Base-by-base conservation (phyloP, 116 monocot genomes). In the Papilionanthe hybrid region DNA sequence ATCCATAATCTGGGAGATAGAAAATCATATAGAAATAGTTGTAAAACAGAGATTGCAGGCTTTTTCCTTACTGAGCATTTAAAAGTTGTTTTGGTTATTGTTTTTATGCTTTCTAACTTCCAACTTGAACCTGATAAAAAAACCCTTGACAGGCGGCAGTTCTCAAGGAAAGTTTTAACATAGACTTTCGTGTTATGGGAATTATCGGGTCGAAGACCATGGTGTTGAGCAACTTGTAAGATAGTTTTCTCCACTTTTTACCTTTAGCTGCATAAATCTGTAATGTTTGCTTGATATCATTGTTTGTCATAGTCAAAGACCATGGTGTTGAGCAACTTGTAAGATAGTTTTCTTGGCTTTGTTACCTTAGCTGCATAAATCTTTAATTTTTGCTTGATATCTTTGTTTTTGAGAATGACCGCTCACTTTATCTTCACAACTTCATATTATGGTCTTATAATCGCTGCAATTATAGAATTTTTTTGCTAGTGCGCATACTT, bases 111-210 rank as follows among this genome's bases (percentile, higher is more conserved):
- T 69, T 69, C 12, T 69, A 69, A 69, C 28, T 32, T 37, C 37
- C 69, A 37, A 11, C 27, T 63, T 65, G 18, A 50, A 49, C 72
- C 73, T 79, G 32, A 79, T 72, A 56, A 43, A 55, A 30, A 77
- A 72, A 32, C 65, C n/a, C n/a, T 83, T 82, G 77, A 47, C 93
- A 98, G 98, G 88, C 91, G 47, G 94, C 90, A 42, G 80, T 85
- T 83, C 89, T 98, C 9, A 98, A 98, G 80, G 94, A 94, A 86
- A 87, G 92, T 17, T 88, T 91, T 76, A 98, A 98, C 67, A 98
- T 98, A 82, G 98, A 98, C 79, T 85, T 98, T 83, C 94, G 98
- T 66, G 92, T 98, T 19, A 92, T 98, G 92, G 98, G 98, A 86
- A 93, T 98, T 55, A 82, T 85, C 82, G 94, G 98, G 19, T 88